Evolutionary conservation across 805 yeast species (phyloP), one percentile per base, ranked within the genome.

Genomic region (Kuraishia molischiana): DNA sequence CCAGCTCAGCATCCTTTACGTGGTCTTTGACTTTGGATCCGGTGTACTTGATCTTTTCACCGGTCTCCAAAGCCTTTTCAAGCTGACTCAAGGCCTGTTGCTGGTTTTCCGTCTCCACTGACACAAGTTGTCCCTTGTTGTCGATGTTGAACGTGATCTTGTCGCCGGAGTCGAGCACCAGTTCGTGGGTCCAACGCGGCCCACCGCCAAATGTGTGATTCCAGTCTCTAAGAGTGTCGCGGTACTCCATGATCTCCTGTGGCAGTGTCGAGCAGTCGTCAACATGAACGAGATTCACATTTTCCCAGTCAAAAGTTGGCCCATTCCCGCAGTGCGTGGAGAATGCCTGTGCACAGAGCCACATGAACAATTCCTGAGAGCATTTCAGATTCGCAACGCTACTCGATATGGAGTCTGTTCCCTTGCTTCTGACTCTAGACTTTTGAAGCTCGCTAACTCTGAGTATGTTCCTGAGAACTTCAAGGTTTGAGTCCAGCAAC

Each of bases 191-290:
- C 53, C 90, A 92, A 41, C 64, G 67, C 0, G 97, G 96, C 0
- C 95, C 81, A 17, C 68, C 63, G 1, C 86, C 89, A 54, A 61
- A 86, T 28, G 62, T 72, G 95, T 95, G 89, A 2, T 72, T 62
- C 83, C 92, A 81, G 17, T 66, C 56, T 32, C 60, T 50, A 15
- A 85, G 58, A 20, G 66, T 67, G 0, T 56, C 41, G 24, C 66
- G 64, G 1, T 62, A 59, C 3, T 62, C 48, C 2, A 39, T 21
- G 0, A 82, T 61, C 24, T 74, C 75, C 1, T 46, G 15, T 0
- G 64, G 65, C 9, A 61, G 38, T 1, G 46, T 13, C 0, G 64
- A 63, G 8, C 59, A 38, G 4, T 49, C 46, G 3, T 38, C 28
- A 4, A 46, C 32, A 32, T 48, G 45, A 18, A 55, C 56, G 3